A percentile compares a stretch with the other conserved stretches of the same genome.
Evolutionary conservation across 2,329 filamentous ascomycete species (phyloP).

Genomic region (Sclerotinia borealis): DNA sequence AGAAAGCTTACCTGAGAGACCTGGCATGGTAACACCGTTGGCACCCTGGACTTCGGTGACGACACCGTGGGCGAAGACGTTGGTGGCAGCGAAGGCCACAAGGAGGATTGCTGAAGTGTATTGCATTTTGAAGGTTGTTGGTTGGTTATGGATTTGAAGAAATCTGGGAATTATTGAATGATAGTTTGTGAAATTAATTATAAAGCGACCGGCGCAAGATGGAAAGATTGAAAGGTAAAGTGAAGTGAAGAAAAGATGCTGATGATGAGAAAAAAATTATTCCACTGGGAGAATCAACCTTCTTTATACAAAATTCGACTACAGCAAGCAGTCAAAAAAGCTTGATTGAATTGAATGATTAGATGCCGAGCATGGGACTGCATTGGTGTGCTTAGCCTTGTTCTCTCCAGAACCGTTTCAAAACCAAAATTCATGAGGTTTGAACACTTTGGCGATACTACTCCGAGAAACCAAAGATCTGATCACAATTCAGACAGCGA

Average conservation of each 20-base stretch:
- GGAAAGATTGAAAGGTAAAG: slow-evolving; percentile 21
- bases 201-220: slow-evolving; percentile 25
- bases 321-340: slow-evolving; percentile 17
- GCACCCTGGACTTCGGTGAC: slow-evolving; percentile 50
- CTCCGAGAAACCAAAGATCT: slow-evolving; percentile 16
- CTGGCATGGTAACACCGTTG: slow-evolving; percentile 58
- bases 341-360: slow-evolving; percentile 22
- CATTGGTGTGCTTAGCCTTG: not conserved
- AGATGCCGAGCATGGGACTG: slow-evolving; percentile 22
- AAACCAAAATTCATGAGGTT: slow-evolving; percentile 15
- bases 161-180: slow-evolving; percentile 8
- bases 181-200: slow-evolving; percentile 11
- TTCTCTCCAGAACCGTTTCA: slow-evolving; percentile 16
- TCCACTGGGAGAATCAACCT: slow-evolving; percentile 1
- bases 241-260: slow-evolving; percentile 17
- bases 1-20: slow-evolving; percentile 42
- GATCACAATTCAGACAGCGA: not conserved
- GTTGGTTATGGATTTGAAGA: slow-evolving; percentile 4
- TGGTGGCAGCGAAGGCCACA: slow-evolving; percentile 39
- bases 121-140: slow-evolving; percentile 38
- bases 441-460: slow-evolving; percentile 23
- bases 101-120: slow-evolving; percentile 42
- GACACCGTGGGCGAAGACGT: slow-evolving; percentile 52
- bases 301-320: slow-evolving; percentile 25
- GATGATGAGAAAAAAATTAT: slow-evolving; percentile 24